Evolutionary conservation across 129 eudicot species (phyloP), one percentile per base, ranked within the genome.

Genomic region (Deinandra increscens): DNA sequence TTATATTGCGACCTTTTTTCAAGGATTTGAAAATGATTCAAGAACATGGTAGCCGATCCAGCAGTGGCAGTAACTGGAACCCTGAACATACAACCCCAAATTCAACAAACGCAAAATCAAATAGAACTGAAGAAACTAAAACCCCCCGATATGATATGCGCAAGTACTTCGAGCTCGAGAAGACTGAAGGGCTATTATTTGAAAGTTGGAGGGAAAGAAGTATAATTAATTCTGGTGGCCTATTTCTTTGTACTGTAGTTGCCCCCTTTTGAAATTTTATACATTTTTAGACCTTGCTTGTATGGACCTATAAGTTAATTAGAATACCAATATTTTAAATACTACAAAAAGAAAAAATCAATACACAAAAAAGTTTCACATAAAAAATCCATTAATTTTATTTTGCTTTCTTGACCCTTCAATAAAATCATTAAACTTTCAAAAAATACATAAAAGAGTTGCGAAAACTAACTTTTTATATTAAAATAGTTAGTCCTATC

Each of bases 31-130:
- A 42, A 68, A 70, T 71, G 17, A 68, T 71, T 9, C 80, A 76
- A 44, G 94, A 84, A 9, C 74, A 72, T 18, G 74, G 83, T 26
- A 58, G 53, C 49, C 67, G 66, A 68, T 74, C 95, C 45, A 84
- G 97, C 66, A 81, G 96, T 43, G 81, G 64, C 3, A 89, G 91
- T 55, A 84, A 89, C 65, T 91, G 89, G 87, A 81, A 84, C 78
- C 96, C 96, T 7, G 96, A 69, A 45, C 9, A 64, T 15, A 33
- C 63, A 9, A 38, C 63, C 19, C 71, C 76, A 12, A 51, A 43
- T 74, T 73, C 74, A 18, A 20, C 75, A 58, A 72, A 70, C 41
- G 76, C 42, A 10, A 78, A 61, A 46, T 79, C 34, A 72, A 53
- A 62, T 68, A 74, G 36, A 54, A 19, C 60, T 0, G 23, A 34